Base-by-base conservation (phyloP, 768 basidiomycete genomes). In the Leucogyrophana mollusca region DNA sequence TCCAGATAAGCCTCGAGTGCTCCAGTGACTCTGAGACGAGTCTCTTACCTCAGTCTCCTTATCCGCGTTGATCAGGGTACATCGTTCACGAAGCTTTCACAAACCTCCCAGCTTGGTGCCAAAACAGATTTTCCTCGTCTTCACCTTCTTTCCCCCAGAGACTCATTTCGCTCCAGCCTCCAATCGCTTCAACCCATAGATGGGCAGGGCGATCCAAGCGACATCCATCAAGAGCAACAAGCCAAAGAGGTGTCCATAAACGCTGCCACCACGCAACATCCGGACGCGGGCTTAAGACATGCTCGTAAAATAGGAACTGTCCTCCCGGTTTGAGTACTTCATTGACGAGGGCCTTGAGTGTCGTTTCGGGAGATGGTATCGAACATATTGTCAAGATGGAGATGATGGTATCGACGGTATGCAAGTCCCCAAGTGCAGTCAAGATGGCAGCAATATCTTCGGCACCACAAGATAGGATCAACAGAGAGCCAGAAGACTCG, bases 171-270 rank as follows among this genome's bases (percentile, higher is more conserved):
- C 62, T 59, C 85, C 84, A 87, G 35, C 73, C 62, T 17, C 70
- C 73, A 30, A 61, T 60, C 43, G 66, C 65, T 17, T 72, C 63
- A 9, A 82, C 54, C 69, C 73, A 79, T 0, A 74, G 10, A 24
- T 70, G 73, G 2, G 77, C 75, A 9, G 80, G 78, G 6, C 80
- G 69, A 51, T 86, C 83, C 34, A 88, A 54, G 49, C 67, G 67
- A 55, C 87, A 89, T 11, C 87, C 86, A 53, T 80, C 84, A 45
- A 84, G 80, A 1, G 67, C 62, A 1, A 71, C 33, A 4, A 58
- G 57, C 88, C 88, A 90, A 4, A 88, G 4, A 0, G 87, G 87
- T 2, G 83, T 73, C 87, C 86, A 89, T 40, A 86, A 73, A 0
- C 69, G 50, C 61, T 90, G 88, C 85, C 86, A 89, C 78, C 80